Percentiles rank a stretch among this genome's conserved stretches.
Evolutionary conservation across 495 filamentous ascomycete genomes (phyloP).

Genomic region (Jackrogersella minutella): DNA sequence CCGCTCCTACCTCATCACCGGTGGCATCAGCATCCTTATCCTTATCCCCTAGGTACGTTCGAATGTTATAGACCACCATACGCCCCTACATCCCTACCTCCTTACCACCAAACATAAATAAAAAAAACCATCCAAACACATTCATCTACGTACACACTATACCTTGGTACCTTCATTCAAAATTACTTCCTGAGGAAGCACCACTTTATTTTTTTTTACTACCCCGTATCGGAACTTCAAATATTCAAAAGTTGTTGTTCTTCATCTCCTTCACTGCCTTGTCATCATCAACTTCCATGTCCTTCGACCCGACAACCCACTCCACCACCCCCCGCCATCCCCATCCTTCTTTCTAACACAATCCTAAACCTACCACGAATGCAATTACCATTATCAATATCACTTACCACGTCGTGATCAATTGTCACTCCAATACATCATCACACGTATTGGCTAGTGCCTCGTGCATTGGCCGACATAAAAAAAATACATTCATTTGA

Average conservation of each 20-base stretch:
- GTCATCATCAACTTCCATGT: neutral
- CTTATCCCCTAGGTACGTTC: slow-evolving; percentile 41
- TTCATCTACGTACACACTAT: slow-evolving; percentile 16
- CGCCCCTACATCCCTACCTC: neutral
- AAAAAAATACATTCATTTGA: slow-evolving; percentile 8
- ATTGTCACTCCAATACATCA: slow-evolving; percentile 5
- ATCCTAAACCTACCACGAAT: no score
- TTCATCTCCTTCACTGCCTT: neutral
- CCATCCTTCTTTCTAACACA: slow-evolving; percentile 24
- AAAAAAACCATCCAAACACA: slow-evolving; percentile 7
- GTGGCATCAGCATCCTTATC: slow-evolving; percentile 34
- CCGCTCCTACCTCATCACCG: slow-evolving; percentile 33
- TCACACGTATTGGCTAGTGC: slow-evolving; percentile 17
- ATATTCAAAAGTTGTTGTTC: slow-evolving; percentile 1
- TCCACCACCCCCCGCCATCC: neutral
- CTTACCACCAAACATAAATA: neutral
- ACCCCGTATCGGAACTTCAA: slow-evolving; percentile 26
- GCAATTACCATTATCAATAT: no score
- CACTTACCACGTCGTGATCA: slow-evolving; percentile 19
- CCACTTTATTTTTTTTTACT: slow-evolving; percentile 30
- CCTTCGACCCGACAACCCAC: no score
- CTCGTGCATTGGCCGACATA: slow-evolving; percentile 2
- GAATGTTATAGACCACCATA: slow-evolving; percentile 1
- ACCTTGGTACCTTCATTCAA: slow-evolving; percentile 34
- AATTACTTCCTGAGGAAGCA: slow-evolving; percentile 8